These are phyloP conservation scores for Mortierella claussenii DNA, from an alignment of 192 early-diverging fungal species.

Conservation along the genomic window DNA sequence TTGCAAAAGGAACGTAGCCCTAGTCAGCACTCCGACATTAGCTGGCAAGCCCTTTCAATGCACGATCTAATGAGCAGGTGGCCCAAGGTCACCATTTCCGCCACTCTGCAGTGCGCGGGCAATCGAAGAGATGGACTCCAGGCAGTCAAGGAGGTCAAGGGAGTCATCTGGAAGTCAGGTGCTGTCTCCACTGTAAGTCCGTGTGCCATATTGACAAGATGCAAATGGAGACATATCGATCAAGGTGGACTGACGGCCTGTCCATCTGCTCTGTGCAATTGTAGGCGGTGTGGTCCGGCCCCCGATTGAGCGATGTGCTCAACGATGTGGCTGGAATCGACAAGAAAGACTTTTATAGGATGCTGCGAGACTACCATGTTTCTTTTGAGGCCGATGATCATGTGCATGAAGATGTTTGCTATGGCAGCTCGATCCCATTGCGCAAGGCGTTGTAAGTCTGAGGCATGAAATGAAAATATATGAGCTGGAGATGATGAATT, in stretches of 20 bases:
- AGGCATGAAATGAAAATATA: not conserved
- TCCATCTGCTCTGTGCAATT: too few species aligned
- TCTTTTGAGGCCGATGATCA: conserved; percentile 75
- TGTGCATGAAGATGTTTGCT: conserved; percentile 74
- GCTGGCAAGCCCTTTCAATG: conserved; percentile 44
- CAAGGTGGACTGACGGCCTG: too few species aligned
- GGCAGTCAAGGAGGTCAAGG: conserved; percentile 78
- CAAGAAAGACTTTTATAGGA: conserved; percentile 54
- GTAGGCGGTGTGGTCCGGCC: conserved; percentile 87
- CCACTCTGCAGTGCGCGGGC: conserved; percentile 73
- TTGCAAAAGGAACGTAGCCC: conserved; percentile 4
- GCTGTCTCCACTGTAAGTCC: conserved; percentile 75
- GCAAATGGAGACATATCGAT: too few species aligned
- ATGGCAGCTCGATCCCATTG: conserved; percentile 75
- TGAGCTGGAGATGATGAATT: too few species aligned
- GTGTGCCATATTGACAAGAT: too few species aligned
- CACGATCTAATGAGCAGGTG: conserved; percentile 40
- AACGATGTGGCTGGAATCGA: conserved; percentile 65
- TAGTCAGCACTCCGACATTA: not conserved
- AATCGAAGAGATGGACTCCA: conserved; percentile 84
- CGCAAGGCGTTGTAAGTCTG: conserved; percentile 67
- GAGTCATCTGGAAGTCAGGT: conserved; percentile 82
- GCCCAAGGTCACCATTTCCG: conserved; percentile 41
- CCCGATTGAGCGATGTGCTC: conserved; percentile 81
- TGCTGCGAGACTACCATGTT: conserved; percentile 65